Percentiles rank a stretch among this genome's conserved stretches.
phyloP scores from a whole-genome alignment of 164 flowering plant genomes.

The Hamamelis virginiana region DNA sequence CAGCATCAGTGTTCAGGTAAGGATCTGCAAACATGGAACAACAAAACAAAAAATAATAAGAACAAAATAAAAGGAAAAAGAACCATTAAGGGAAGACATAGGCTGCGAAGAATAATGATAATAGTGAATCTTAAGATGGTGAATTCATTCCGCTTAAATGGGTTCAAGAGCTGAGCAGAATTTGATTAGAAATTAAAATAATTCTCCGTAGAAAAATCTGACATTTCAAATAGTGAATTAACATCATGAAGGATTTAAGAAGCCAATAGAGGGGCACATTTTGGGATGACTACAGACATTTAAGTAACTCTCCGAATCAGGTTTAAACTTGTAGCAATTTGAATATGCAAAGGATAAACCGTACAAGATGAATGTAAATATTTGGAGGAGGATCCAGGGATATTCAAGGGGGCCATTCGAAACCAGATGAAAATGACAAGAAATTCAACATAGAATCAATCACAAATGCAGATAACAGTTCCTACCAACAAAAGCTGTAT shows the following conservation, averaged over 20 bases:
- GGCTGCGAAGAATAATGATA: neutral
- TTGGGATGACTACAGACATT: too few relatives aligned
- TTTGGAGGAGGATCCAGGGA: too few relatives aligned
- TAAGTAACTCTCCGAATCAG: too few relatives aligned
- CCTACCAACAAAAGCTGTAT: neutral
- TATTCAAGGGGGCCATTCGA: too few relatives aligned
- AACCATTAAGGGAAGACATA: neutral
- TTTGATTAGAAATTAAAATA: neutral
- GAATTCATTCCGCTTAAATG: too few relatives aligned
- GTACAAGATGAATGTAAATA: too few relatives aligned
- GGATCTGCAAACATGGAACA: conserved; percentile 26
- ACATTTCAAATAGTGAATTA: neutral
- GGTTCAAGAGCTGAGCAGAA: neutral
- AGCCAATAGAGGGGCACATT: neutral
- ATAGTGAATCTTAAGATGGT: neutral
- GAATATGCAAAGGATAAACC: too few relatives aligned
- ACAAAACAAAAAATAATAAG: neutral
- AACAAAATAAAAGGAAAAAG: neutral
- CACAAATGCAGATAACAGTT: neutral
- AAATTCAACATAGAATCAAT: too few relatives aligned
- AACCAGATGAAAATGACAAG: neutral
- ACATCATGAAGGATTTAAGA: too few relatives aligned
- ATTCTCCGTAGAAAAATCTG: neutral
- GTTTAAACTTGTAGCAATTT: too few relatives aligned
- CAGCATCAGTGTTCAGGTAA: conserved; percentile 40